Evolutionary conservation across 164 flowering plant species (phyloP), one percentile per base, ranked within the genome.

Genomic region (Nelumbo lutea): DNA sequence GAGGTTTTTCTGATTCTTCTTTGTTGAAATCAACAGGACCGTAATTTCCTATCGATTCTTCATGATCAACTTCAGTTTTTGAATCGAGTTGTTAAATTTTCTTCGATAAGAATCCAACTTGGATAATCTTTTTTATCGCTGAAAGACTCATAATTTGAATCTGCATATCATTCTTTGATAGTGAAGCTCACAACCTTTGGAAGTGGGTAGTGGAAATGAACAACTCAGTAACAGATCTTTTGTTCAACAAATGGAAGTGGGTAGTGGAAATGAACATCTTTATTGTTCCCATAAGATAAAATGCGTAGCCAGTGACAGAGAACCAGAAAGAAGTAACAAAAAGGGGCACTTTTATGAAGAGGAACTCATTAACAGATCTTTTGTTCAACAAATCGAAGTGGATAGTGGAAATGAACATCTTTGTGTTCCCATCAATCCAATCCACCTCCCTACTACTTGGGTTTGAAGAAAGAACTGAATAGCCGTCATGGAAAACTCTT

Each of bases 231-330:
- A n/a, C 1, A 0, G 60, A 55, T 68, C 44, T 13, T 9, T 40
- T 68, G 41, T 53, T 55, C 68, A 75, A 90, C 90, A 84, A n/a
- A n/a, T n/a, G n/a, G 82, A 72, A 61, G 5, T 78, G 41, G 51
- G 58, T 67, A 55, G 66, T 73, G 63, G 15, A n/a, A 7, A 83
- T 41, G 65, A 81, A 75, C 27, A 27, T 27, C 5, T 73, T 76
- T 27, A 27, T 27, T 27, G 27, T 27, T 27, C 27, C 27, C 67
- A 80, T 55, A 56, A 82, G 65, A 68, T 9, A 64, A 41, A 76
- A 44, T n/a, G 78, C 13, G 65, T 39, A 76, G 11, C 51, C 67
- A 44, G 59, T 77, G 60, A 80, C 3, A 46, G 65, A 79, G 76
- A 65, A 73, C 86, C 85, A 80, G 62, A 83, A 69, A 71, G 74